phyloP scores from a whole-genome alignment of 805 yeast species.

The Lachancea cidri region DNA sequence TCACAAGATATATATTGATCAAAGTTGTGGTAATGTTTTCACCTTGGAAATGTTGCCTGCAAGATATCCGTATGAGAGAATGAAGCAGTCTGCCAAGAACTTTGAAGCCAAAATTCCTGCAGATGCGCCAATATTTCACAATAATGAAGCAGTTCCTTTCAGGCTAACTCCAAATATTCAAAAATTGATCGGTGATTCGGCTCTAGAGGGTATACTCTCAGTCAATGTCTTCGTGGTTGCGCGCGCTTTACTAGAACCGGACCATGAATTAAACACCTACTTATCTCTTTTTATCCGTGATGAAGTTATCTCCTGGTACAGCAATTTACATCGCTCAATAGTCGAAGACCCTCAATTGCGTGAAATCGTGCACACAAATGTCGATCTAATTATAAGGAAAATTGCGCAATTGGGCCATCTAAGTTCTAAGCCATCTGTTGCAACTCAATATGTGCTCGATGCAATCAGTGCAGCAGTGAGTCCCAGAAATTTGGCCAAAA shows the following conservation, averaged over 20 bases:
- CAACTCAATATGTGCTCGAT: conserved; percentile 86
- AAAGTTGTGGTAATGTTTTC: conserved; percentile 82
- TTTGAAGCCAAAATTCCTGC: conserved; percentile 34
- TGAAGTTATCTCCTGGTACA: conserved; percentile 91
- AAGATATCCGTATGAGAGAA: conserved; percentile 50
- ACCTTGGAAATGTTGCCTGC: conserved; percentile 95
- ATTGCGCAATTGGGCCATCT: conserved; percentile 71
- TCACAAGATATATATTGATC: conserved; percentile 80
- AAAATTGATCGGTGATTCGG: conserved; percentile 88
- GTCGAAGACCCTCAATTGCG: conserved; percentile 80
- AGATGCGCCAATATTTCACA: conserved; percentile 76
- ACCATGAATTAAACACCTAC: conserved; percentile 85
- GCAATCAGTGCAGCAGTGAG: conserved; percentile 92
- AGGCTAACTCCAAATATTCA: conserved; percentile 95
- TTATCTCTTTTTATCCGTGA: conserved; percentile 93
- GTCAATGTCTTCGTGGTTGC: conserved; percentile 82
- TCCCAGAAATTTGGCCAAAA: conserved; percentile 85
- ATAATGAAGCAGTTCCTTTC: conserved; percentile 92
- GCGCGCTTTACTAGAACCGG: conserved; percentile 84
- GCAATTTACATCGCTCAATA: conserved; percentile 76
- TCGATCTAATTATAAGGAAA: conserved; percentile 75
- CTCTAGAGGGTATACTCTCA: conserved; percentile 85
- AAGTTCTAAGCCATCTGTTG: conserved; percentile 49
- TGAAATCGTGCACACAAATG: conserved; percentile 84
- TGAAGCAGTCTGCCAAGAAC: conserved; percentile 36